phyloP scores from a whole-genome alignment of 2,329 filamentous ascomycete species.

The Sclerotinia minor region DNA sequence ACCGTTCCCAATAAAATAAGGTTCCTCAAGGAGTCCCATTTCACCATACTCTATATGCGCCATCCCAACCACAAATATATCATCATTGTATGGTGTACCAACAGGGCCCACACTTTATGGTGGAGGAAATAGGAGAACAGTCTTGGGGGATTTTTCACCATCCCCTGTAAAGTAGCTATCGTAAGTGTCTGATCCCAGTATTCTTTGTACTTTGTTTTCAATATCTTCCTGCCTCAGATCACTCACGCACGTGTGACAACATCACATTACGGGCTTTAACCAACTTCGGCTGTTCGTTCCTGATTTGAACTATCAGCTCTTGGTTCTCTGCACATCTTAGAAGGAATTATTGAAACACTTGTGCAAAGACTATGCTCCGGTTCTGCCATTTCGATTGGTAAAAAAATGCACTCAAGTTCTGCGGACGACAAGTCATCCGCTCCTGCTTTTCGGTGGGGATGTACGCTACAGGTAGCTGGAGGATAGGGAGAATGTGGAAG shows the following conservation, averaged over 20 bases:
- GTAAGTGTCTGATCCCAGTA: too few relatives aligned
- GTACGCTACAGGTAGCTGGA: background rate
- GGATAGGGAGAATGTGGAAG: background rate
- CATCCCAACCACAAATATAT: conserved; percentile 1
- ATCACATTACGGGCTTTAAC: background rate
- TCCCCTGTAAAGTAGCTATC: too few relatives aligned
- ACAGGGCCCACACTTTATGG: background rate
- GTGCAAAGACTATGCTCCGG: background rate
- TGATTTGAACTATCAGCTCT: background rate
- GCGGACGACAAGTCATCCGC: background rate
- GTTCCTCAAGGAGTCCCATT: background rate
- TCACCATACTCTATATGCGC: background rate
- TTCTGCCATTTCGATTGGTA: background rate
- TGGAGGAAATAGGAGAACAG: background rate
- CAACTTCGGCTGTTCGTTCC: background rate
- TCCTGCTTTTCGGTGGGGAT: background rate
- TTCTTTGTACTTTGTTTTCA: background rate
- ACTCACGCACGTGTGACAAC: too few relatives aligned
- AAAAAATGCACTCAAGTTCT: background rate
- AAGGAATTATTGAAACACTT: background rate
- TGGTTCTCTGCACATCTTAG: background rate
- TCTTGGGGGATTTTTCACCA: too few relatives aligned
- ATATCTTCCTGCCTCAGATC: background rate
- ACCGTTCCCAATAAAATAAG: background rate
- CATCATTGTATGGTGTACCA: background rate